These are phyloP conservation scores for Tulasnella sp. DNA, from an alignment of 768 basidiomycete species.

Conservation along the genomic window DNA sequence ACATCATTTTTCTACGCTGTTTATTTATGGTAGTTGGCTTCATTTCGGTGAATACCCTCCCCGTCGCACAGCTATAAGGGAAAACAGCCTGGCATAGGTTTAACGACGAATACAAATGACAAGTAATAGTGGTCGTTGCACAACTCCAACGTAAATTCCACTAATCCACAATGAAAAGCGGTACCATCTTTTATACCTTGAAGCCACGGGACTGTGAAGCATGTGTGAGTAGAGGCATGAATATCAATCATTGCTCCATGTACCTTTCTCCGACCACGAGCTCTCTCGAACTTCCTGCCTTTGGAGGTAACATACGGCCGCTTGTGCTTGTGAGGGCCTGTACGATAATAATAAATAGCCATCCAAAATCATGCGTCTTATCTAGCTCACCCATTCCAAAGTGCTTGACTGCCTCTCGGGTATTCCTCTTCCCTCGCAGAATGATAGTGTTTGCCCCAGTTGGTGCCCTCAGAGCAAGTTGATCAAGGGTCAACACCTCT, in stretches of 20 bases:
- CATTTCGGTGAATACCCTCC: no score
- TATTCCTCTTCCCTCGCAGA: slow-evolving; percentile 82
- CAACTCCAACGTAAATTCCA: no score
- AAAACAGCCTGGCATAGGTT: no score
- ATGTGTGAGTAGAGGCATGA: not conserved
- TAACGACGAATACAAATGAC: no score
- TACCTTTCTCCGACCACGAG: slow-evolving; percentile 89
- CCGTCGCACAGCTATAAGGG: no score
- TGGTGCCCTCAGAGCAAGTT: slow-evolving; percentile 87
- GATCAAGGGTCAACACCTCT: slow-evolving; percentile 88
- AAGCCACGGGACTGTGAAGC: slow-evolving; percentile 61
- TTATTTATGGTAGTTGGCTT: no score
- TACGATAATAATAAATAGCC: not conserved
- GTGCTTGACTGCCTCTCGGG: slow-evolving; percentile 92
- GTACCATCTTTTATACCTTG: slow-evolving; percentile 58
- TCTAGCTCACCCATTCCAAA: slow-evolving; percentile 71
- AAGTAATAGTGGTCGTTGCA: no score
- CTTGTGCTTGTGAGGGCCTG: slow-evolving; percentile 92
- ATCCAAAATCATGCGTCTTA: not conserved
- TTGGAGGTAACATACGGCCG: slow-evolving; percentile 93
- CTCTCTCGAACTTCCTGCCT: slow-evolving; percentile 98
- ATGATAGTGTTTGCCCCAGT: slow-evolving; percentile 92
- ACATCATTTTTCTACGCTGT: no score
- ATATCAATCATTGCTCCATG: slow-evolving; percentile 4
- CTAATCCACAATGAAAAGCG: not conserved